Percentiles rank a stretch among this genome's conserved stretches.
phyloP scores from a whole-genome alignment of 2,329 filamentous ascomycete genomes.

The Fusarium agapanthi region DNA sequence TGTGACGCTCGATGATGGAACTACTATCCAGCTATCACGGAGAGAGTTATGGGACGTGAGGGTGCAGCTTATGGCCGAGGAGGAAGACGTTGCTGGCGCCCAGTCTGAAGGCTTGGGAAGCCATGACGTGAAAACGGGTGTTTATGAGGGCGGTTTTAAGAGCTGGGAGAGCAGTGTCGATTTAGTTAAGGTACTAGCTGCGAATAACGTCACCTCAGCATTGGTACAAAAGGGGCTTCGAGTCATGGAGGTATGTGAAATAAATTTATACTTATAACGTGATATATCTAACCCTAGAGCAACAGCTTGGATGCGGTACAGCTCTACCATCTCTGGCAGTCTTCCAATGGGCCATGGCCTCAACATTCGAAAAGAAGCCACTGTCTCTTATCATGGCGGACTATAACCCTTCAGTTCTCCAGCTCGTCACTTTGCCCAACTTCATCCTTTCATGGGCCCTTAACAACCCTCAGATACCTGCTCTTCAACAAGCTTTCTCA shows the following conservation, averaged over 20 bases:
- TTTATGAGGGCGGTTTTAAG: constrained; percentile 90
- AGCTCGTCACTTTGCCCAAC: constrained; percentile 83
- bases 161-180: constrained; percentile 90
- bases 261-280: not conserved
- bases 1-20: constrained; percentile 65
- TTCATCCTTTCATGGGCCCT: constrained; percentile 75
- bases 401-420: constrained; percentile 81
- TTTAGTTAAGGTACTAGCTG: constrained; percentile 73
- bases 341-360: constrained; percentile 65
- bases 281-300: constrained; percentile 23
- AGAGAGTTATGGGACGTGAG: constrained; percentile 84
- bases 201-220: constrained; percentile 49
- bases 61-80: constrained; percentile 81
- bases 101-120: constrained; percentile 63
- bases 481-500: constrained; percentile 57
- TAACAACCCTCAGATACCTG: constrained; percentile 48
- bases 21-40: constrained; percentile 67
- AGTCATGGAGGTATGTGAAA: constrained; percentile 62
- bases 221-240: constrained; percentile 50
- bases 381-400: constrained; percentile 76
- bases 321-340: constrained; percentile 77
- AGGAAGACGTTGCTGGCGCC: constrained; percentile 54
- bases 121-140: constrained; percentile 80
- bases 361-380: constrained; percentile 31
- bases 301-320: constrained; percentile 79